Evolutionary conservation across 1,139 yeast species (phyloP).

Genomic region (Kodamaea ohmeri): DNA sequence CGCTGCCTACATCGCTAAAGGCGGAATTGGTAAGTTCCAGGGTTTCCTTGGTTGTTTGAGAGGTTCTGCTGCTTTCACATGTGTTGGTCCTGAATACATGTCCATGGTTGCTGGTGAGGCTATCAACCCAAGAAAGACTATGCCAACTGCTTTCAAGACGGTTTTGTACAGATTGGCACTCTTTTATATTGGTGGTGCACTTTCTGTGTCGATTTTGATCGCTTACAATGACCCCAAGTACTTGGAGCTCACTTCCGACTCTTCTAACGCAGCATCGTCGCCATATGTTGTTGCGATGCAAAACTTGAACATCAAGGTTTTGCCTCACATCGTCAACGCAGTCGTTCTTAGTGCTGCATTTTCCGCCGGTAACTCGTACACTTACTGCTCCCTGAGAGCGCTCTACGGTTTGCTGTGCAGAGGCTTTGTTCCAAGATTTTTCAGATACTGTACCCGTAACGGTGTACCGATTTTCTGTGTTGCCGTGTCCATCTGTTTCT

Average conservation of each 20-base stretch:
- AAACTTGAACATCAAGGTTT: slow-evolving; percentile 35
- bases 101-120: slow-evolving; percentile 86
- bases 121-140: slow-evolving; percentile 67
- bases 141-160: slow-evolving; percentile 77
- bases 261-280: slow-evolving; percentile 32
- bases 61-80: slow-evolving; percentile 61
- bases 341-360: slow-evolving; percentile 37
- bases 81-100: slow-evolving; percentile 84
- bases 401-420: slow-evolving; percentile 39
- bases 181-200: slow-evolving; percentile 57
- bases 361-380: slow-evolving; percentile 63
- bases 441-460: slow-evolving; percentile 40
- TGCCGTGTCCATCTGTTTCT: slow-evolving; percentile 28
- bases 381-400: slow-evolving; percentile 56
- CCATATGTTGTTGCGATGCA: slow-evolving; percentile 48
- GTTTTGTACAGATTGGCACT: slow-evolving; percentile 70
- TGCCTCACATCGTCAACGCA: slow-evolving; percentile 44
- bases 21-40: slow-evolving; percentile 63
- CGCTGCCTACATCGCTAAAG: slow-evolving; percentile 53
- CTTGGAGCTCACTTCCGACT: slow-evolving; percentile 21
- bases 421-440: slow-evolving; percentile 41
- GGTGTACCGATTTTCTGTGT: slow-evolving; percentile 58
- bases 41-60: slow-evolving; percentile 63
- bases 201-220: slow-evolving; percentile 39
- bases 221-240: slow-evolving; percentile 42